Evolutionary conservation across 192 early-diverging fungal species (phyloP).

Genomic region (Obelidium mucronatum): DNA sequence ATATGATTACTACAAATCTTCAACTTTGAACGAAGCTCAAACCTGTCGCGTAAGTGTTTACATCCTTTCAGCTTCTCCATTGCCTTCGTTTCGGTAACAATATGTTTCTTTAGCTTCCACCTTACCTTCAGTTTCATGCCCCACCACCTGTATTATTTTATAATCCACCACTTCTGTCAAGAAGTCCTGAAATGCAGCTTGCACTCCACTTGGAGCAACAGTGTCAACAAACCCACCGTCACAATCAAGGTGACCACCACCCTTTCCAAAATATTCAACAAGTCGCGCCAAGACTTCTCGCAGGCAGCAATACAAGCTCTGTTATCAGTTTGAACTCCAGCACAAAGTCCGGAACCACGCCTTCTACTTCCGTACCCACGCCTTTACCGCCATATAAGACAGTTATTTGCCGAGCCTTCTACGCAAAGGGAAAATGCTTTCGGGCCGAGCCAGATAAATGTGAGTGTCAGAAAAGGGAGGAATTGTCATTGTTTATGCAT

Average conservation of each 20-base stretch:
- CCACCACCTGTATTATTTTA: too few relatives aligned
- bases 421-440: slow-evolving; percentile 27
- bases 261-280: not conserved
- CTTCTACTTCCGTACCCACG: not conserved
- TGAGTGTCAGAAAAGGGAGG: not conserved
- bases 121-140: not conserved
- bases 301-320: not conserved
- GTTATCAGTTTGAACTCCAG: too few relatives aligned
- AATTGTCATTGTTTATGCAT: too few relatives aligned
- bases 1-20: slow-evolving; percentile 1
- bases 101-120: not conserved
- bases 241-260: too few relatives aligned
- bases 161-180: not conserved
- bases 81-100: too few relatives aligned
- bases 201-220: too few relatives aligned
- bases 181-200: too few relatives aligned
- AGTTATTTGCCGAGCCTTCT: slow-evolving; percentile 31
- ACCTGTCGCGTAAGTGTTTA: not conserved
- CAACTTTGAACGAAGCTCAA: not conserved
- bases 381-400: slow-evolving; percentile 35
- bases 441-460: slow-evolving; percentile 30
- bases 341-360: too few relatives aligned
- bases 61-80: not conserved
- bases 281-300: slow-evolving; percentile 18
- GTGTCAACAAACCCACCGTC: not conserved